Conservation (phyloP, 441 rosid species). For the Croton laevigatus region DNA sequence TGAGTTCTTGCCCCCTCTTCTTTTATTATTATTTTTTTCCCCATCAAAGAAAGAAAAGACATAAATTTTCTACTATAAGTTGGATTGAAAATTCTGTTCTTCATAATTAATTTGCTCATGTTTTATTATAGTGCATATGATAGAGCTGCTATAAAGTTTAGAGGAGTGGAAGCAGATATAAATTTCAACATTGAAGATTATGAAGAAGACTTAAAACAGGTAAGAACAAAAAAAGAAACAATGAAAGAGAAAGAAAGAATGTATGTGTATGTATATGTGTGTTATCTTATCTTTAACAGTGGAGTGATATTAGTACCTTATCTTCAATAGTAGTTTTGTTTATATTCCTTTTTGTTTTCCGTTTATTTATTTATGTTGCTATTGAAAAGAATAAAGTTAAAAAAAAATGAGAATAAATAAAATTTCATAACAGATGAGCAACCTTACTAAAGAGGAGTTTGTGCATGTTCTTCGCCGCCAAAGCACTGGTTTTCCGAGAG, state of each 20-base stretch:
- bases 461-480: conserved; percentile 98
- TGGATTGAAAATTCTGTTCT: background rate
- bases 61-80: background rate
- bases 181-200: conserved; percentile 86
- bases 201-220: conserved; percentile 94
- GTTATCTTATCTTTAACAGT: conserved; percentile 33
- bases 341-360: background rate
- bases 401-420: background rate
- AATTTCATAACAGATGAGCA: conserved; percentile 59
- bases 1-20: conserved; percentile 27
- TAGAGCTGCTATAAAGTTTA: conserved; percentile 96
- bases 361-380: conserved; percentile 9
- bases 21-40: background rate
- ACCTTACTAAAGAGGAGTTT: conserved; percentile 90
- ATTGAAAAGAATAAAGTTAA: conserved; percentile 8
- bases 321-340: conserved; percentile 26
- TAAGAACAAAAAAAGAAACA: conserved; percentile 11
- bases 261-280: background rate
- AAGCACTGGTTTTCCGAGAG: conserved; percentile 98
- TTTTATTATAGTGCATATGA: conserved; percentile 73
- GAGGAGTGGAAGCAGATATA: conserved; percentile 92
- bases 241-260: conserved; percentile 1
- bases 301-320: conserved; percentile 16
- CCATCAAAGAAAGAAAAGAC: too few species aligned
- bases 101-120: too few species aligned